Conservation (phyloP, 306 rosid species). For the Elaeagnus macrophylla region DNA sequence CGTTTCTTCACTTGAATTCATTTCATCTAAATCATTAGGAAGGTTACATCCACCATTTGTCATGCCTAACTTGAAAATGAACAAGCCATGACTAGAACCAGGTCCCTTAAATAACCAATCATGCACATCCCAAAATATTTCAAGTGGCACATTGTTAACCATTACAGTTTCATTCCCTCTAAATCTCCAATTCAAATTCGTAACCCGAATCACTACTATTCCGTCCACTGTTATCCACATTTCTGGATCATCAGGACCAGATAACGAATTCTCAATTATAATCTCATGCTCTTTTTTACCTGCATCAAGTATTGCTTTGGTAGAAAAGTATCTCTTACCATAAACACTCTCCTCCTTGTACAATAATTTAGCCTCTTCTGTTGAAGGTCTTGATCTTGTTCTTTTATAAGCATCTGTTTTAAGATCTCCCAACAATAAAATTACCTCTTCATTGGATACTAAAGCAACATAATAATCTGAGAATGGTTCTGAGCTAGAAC, state of each 20-base stretch:
- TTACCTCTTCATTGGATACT: conserved; percentile 42
- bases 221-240: conserved; percentile 66
- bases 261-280: conserved; percentile 46
- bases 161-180: conserved; percentile 53
- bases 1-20: conserved; percentile 8
- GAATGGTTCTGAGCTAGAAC: conserved; percentile 26
- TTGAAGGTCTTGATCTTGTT: conserved; percentile 43
- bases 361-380: conserved; percentile 37
- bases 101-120: conserved; percentile 46
- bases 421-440: conserved; percentile 47
- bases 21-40: conserved; percentile 2
- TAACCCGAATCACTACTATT: conserved; percentile 31
- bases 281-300: conserved; percentile 41
- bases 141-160: conserved; percentile 39
- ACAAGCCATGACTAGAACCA: conserved; percentile 43
- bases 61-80: conserved; percentile 44
- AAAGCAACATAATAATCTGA: conserved; percentile 54
- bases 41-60: conserved; percentile 8
- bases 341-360: conserved; percentile 45
- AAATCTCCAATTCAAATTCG: conserved; percentile 71
- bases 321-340: conserved; percentile 51
- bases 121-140: conserved; percentile 69
- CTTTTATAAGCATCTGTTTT: conserved; percentile 34
- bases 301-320: conserved; percentile 39
- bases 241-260: conserved; percentile 54